Evolutionary conservation across 495 filamentous ascomycete species (phyloP).

Genomic region (Aspergillus taichungensis): DNA sequence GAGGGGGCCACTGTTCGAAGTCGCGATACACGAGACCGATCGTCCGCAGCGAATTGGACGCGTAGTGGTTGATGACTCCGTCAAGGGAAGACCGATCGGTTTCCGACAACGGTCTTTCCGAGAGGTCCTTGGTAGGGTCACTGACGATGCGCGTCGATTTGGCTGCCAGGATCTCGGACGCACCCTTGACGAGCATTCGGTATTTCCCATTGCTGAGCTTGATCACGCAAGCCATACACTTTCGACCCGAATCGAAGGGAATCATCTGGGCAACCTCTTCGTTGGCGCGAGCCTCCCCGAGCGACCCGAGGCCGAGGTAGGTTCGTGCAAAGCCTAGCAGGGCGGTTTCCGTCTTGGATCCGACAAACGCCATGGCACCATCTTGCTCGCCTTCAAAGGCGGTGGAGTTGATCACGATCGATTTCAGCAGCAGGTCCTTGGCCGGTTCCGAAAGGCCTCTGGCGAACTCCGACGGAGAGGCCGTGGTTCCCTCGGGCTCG

Average conservation of each 20-base stretch:
- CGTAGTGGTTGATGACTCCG: conserved; percentile 65
- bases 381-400: conserved; percentile 78
- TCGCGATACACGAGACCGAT: conserved; percentile 84
- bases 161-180: conserved; percentile 74
- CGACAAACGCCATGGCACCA: conserved; percentile 58
- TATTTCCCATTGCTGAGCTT: conserved; percentile 56
- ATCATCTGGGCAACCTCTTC: conserved; percentile 62
- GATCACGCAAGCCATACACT: conserved; percentile 82
- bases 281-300: conserved; percentile 62
- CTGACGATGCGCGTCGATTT: conserved; percentile 64
- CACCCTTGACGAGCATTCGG: conserved; percentile 76
- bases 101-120: conserved; percentile 44
- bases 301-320: conserved; percentile 63
- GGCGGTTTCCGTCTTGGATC: conserved; percentile 87
- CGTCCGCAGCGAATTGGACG: conserved; percentile 72
- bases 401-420: conserved; percentile 78
- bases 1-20: conserved; percentile 82
- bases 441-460: conserved; percentile 45
- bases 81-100: conserved; percentile 53
- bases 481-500: conserved; percentile 15
- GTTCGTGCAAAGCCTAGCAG: conserved; percentile 68
- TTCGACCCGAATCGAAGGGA: conserved; percentile 78
- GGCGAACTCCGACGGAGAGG: conserved; percentile 52
- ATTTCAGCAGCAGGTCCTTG: conserved; percentile 60
- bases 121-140: conserved; percentile 56